A percentile compares a stretch with the other conserved stretches of the same genome.
Conservation (phyloP, 441 rosid genomes). For the Pelargonium fulgidum region DNA sequence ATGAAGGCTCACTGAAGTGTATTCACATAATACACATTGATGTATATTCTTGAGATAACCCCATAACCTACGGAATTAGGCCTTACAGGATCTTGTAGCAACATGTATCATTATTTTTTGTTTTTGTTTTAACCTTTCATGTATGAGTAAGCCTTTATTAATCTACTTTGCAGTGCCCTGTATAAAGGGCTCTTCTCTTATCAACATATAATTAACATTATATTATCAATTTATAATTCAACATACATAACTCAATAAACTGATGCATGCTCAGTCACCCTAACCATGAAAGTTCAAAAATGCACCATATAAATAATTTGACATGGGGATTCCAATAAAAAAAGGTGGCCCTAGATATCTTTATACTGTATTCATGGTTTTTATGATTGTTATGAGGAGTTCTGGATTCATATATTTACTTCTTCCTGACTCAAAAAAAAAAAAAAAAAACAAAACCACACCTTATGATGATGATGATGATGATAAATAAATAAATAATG, state of each 20-base stretch:
- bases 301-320: neutral
- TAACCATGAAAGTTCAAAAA: neutral
- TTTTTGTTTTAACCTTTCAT: too few species aligned
- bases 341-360: neutral
- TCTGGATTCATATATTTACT: neutral
- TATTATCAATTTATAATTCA: too few species aligned
- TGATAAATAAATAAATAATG: neutral
- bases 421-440: neutral
- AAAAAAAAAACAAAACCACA: too few species aligned
- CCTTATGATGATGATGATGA: too few species aligned
- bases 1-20: neutral
- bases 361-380: neutral
- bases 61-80: too few species aligned
- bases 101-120: too few species aligned
- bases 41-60: neutral
- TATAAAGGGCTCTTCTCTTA: too few species aligned
- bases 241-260: too few species aligned
- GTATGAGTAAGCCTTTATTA: too few species aligned
- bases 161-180: too few species aligned
- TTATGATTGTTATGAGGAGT: neutral
- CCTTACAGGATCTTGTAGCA: too few species aligned
- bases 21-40: neutral
- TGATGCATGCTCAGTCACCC: conserved; percentile 1
- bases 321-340: neutral
- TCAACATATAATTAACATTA: too few species aligned